A percentile compares a stretch with the other conserved stretches of the same genome.
phyloP scores from a whole-genome alignment of 495 filamentous ascomycete species.

The Arthonia radiata region DNA sequence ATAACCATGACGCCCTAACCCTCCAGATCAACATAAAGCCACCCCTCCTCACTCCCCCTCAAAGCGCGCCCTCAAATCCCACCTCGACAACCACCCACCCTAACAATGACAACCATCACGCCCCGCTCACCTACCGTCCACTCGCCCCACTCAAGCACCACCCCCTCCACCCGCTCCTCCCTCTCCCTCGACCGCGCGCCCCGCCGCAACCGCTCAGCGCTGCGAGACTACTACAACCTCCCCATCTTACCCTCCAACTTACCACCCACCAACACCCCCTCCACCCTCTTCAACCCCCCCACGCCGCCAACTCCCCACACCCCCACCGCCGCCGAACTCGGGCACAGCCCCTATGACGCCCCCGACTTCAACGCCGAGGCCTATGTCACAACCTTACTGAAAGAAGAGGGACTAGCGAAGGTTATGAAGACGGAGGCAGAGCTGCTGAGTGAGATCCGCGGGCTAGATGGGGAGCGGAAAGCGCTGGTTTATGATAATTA shows the following conservation, averaged over 20 bases:
- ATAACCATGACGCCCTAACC: no score
- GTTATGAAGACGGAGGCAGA: slow-evolving; percentile 62
- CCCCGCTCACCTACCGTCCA: no score
- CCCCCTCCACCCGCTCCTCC: slow-evolving; percentile 17
- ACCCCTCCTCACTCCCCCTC: no score
- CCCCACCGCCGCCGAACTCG: slow-evolving; percentile 1
- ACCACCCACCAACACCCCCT: neutral
- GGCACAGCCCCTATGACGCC: slow-evolving; percentile 15
- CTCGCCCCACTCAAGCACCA: slow-evolving; percentile 19
- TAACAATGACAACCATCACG: no score
- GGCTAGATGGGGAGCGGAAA: slow-evolving; percentile 84
- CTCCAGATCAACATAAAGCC: no score
- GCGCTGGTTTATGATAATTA: slow-evolving; percentile 97
- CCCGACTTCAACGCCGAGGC: slow-evolving; percentile 27
- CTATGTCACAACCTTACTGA: slow-evolving; percentile 40
- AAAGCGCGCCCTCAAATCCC: no score
- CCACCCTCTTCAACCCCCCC: neutral
- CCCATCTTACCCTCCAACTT: neutral
- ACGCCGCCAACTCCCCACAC: neutral
- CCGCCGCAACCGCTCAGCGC: slow-evolving; percentile 51
- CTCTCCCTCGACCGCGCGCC: slow-evolving; percentile 14
- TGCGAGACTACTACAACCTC: slow-evolving; percentile 87
- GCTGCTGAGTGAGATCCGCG: slow-evolving; percentile 49
- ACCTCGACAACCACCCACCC: no score
- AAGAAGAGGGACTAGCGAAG: slow-evolving; percentile 53